Percentiles rank a stretch among this genome's conserved stretches.
phyloP scores from a whole-genome alignment of 1,284 basidiomycete genomes.

The Sporisorium scitamineum region DNA sequence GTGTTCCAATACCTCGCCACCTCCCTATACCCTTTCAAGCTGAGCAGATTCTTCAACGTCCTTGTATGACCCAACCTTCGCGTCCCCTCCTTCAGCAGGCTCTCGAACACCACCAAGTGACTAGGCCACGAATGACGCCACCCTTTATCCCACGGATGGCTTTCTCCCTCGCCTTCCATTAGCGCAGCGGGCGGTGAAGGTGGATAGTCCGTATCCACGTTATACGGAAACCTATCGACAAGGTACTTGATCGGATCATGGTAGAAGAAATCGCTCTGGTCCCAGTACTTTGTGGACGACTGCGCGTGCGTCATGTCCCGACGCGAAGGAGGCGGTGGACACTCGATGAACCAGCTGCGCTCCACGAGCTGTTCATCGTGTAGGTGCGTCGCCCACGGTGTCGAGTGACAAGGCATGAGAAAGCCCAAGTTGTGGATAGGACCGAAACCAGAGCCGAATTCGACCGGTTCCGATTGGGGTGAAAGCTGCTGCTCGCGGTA shows the following conservation, averaged over 20 bases:
- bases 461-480: slow-evolving; percentile 68
- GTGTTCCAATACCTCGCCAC: slow-evolving; percentile 78
- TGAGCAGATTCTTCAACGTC: slow-evolving; percentile 71
- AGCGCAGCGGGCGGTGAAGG: slow-evolving; percentile 19
- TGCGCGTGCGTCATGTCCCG: slow-evolving; percentile 15
- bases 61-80: slow-evolving; percentile 67
- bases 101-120: slow-evolving; percentile 83
- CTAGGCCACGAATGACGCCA: slow-evolving; percentile 84
- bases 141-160: slow-evolving; percentile 39
- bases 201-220: slow-evolving; percentile 78
- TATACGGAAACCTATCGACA: slow-evolving; percentile 75
- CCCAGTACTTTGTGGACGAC: slow-evolving; percentile 74
- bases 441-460: slow-evolving; percentile 27
- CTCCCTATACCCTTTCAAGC: slow-evolving; percentile 76
- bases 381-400: slow-evolving; percentile 90
- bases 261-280: slow-evolving; percentile 89
- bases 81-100: slow-evolving; percentile 72
- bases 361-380: slow-evolving; percentile 72
- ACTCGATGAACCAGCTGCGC: slow-evolving; percentile 58
- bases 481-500: slow-evolving; percentile 26
- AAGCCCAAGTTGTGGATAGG: slow-evolving; percentile 77
- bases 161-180: not conserved
- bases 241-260: slow-evolving; percentile 79
- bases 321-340: slow-evolving; percentile 38
- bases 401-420: slow-evolving; percentile 98